Conservation (phyloP, 1,139 yeast species). For the Sugiyamaella pinicola region DNA sequence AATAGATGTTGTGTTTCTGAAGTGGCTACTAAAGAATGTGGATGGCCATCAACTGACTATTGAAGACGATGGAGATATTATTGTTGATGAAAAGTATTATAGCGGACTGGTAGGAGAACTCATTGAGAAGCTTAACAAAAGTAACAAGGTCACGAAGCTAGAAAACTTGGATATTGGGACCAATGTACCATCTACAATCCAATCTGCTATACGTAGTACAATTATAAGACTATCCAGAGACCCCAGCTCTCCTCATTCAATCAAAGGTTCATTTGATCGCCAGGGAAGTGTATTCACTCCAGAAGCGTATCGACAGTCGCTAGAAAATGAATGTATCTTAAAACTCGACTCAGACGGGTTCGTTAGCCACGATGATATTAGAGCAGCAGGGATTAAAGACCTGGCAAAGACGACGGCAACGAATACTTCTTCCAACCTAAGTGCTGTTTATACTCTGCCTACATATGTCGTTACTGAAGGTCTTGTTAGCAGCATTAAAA, state of each 20-base stretch:
- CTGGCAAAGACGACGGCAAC: conserved; percentile 8
- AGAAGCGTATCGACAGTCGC: conserved; percentile 15
- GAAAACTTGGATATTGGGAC: neutral
- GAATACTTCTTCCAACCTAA: neutral
- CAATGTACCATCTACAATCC: neutral
- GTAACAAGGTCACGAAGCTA: neutral
- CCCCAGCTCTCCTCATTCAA: neutral
- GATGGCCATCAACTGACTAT: neutral
- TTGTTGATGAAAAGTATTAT: conserved; percentile 1
- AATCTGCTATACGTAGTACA: neutral
- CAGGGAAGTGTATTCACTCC: conserved; percentile 26
- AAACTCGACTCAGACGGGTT: conserved; percentile 22
- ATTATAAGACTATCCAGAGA: conserved; percentile 17
- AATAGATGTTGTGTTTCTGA: conserved; percentile 8
- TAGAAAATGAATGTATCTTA: conserved; percentile 13
- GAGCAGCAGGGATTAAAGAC: conserved; percentile 17
- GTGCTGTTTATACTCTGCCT: conserved; percentile 8
- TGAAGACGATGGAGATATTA: conserved; percentile 12
- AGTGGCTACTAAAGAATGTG: conserved; percentile 10
- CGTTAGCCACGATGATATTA: conserved; percentile 12
- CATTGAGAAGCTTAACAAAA: conserved; percentile 2
- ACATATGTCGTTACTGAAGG: conserved; percentile 26
- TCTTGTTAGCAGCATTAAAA: conserved; percentile 20
- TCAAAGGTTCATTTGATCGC: conserved; percentile 25
- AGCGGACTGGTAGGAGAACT: neutral